phyloP scores from a whole-genome alignment of 805 yeast genomes.

The Saturnispora bothae region DNA sequence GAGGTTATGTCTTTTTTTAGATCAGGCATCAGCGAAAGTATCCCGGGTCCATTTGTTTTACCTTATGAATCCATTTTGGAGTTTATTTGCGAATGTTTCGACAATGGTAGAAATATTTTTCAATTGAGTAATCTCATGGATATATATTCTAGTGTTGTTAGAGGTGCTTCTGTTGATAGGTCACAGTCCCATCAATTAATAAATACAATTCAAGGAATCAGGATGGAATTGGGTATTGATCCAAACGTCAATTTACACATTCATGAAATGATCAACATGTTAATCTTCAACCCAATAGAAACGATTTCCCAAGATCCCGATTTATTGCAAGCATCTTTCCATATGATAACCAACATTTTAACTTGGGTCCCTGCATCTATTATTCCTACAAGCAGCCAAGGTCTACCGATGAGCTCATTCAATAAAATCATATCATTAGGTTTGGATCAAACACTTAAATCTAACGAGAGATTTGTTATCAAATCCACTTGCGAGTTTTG shows the following conservation, averaged over 20 bases:
- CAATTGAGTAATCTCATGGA: constrained; percentile 19
- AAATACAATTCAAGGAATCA: neutral
- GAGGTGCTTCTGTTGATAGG: constrained; percentile 24
- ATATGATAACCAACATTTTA: constrained; percentile 28
- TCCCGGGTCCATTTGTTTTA: constrained; percentile 60
- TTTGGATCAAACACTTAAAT: constrained; percentile 28
- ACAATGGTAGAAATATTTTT: constrained; percentile 21
- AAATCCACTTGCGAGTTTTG: constrained; percentile 47
- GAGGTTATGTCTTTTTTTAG: constrained; percentile 53
- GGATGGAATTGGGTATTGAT: neutral
- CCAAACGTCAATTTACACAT: constrained; percentile 14
- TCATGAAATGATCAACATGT: constrained; percentile 27
- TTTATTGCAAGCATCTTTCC: constrained; percentile 39
- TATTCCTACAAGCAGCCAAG: constrained; percentile 20
- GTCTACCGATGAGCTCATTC: constrained; percentile 3
- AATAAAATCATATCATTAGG: constrained; percentile 14
- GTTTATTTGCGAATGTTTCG: constrained; percentile 29
- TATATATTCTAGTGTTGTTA: constrained; percentile 25
- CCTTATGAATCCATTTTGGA: constrained; percentile 30
- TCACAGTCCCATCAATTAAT: constrained; percentile 1
- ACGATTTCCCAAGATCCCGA: constrained; percentile 46
- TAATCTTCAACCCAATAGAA: constrained; percentile 29
- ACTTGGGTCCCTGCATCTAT: constrained; percentile 25
- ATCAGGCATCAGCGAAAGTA: constrained; percentile 50
- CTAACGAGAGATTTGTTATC: constrained; percentile 46